Evolutionary conservation across 2,329 filamentous ascomycete species (phyloP).

Genomic region (Curvularia lunata): DNA sequence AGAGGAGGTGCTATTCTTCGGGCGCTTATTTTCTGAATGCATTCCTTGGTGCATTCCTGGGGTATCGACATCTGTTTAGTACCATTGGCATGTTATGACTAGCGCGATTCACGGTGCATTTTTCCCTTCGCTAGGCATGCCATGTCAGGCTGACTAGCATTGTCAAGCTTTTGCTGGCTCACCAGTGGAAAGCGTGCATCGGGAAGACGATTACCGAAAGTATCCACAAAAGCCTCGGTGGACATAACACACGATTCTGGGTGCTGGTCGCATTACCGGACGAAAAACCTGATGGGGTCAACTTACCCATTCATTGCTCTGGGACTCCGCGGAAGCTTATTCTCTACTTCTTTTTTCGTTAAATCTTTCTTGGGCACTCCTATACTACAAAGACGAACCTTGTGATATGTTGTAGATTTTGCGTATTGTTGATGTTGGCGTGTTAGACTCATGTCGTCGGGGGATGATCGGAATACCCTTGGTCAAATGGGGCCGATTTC

Average conservation of each 20-base stretch:
- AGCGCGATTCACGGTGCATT: background rate
- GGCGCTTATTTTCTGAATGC: background rate
- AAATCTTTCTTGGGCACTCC: too few species aligned
- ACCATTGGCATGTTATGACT: background rate
- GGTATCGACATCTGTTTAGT: background rate
- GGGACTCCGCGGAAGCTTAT: too few species aligned
- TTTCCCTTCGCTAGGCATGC: background rate
- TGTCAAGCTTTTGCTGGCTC: background rate
- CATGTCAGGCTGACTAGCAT: background rate
- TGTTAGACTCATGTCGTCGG: too few species aligned
- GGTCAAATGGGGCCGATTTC: background rate
- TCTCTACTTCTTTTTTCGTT: too few species aligned
- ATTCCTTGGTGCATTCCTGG: background rate
- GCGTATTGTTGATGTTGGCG: too few species aligned
- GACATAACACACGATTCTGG: background rate
- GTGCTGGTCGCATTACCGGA: too few species aligned
- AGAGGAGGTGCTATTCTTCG: background rate
- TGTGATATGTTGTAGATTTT: too few species aligned
- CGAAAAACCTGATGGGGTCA: too few species aligned
- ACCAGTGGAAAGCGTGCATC: background rate
- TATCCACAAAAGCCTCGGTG: background rate
- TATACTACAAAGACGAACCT: too few species aligned
- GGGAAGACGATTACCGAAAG: background rate
- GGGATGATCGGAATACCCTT: background rate
- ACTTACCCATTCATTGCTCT: too few species aligned